Evolutionary conservation across 441 rosid genomes (phyloP), one percentile per base, ranked within the genome.

Genomic region (Gossypium gossypioides): DNA sequence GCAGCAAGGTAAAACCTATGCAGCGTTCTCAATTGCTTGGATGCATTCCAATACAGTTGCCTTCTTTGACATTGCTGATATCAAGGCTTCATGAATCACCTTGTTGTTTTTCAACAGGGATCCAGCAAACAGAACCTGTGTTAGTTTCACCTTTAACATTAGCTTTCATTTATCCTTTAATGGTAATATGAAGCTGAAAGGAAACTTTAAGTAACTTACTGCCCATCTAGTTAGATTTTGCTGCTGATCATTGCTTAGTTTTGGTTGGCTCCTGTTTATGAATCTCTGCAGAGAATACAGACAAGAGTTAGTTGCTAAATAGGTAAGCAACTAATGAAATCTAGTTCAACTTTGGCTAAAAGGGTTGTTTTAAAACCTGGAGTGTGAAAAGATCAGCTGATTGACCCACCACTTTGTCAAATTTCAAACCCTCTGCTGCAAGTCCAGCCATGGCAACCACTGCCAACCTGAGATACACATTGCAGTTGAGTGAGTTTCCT

Each of bases 151-250:
- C 18, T 48, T 54, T 54, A 50, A 1, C 19, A 72, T 78, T 57
- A 69, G 73, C 55, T 4, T 63, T 2, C 10, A 6, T 19, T 19
- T 18, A 18, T 62, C 68, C 21, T 3, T 1, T 15, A 6, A 7
- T 6, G 24, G 22, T 69, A 15, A 48, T 18, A 22, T 2, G 48
- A 58, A 15, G 24, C 46, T 54, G 72, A 34, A 46, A 21, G 70
- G 56, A 7, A 3, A 44, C n/a, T 0, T 46, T 22, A 32, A 46
- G 6, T 44, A 54, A 81, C 92, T 80, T 83, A 93, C 98, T 19
- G 96, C 97, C 98, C 98, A 93, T 91, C 98, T 80, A 0, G 96
- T 91, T 34, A 91, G 96, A 81, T 93, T 93, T 80, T 86, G 96
- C 73, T 93, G 98, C 87, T 91, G 93, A 22, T 84, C 91, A 75